Conservation (phyloP, 2,329 filamentous ascomycete genomes). For the Keithomyces neogunnii region DNA sequence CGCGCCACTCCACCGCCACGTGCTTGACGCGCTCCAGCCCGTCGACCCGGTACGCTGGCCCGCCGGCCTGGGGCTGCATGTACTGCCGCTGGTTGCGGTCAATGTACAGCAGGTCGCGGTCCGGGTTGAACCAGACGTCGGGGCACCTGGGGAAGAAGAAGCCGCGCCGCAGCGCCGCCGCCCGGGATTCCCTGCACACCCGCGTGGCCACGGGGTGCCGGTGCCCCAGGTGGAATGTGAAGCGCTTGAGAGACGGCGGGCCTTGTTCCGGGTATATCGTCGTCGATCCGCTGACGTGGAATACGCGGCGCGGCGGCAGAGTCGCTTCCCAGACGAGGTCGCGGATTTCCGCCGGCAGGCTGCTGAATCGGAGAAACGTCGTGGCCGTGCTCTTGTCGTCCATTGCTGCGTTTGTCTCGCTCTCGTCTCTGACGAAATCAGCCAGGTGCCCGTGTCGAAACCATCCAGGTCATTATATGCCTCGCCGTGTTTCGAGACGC, state of each 20-base stretch:
- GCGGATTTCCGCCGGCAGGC: constrained; percentile 19
- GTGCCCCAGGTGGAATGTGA: constrained; percentile 16
- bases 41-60: not conserved
- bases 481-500: too few species aligned
- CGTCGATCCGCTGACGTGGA: constrained; percentile 15
- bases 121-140: constrained; percentile 18
- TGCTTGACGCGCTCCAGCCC: constrained; percentile 18
- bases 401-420: too few species aligned
- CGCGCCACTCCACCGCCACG: constrained; percentile 21
- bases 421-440: too few species aligned
- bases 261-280: not conserved
- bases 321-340: constrained; percentile 20
- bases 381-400: too few species aligned
- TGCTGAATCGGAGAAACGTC: constrained; percentile 5
- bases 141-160: constrained; percentile 15
- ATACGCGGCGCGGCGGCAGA: constrained; percentile 19
- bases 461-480: too few species aligned
- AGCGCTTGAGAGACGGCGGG: constrained; percentile 1
- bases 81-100: constrained; percentile 15
- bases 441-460: too few species aligned
- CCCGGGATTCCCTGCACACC: constrained; percentile 19
- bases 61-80: constrained; percentile 2
- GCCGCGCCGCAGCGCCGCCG: constrained; percentile 15
- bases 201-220: constrained; percentile 11
- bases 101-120: constrained; percentile 20